A percentile compares a stretch with the other conserved stretches of the same genome.
These are phyloP conservation scores for Fusarium xyrophilum DNA, from an alignment of 2,329 filamentous ascomycete genomes.

Conservation along the genomic window DNA sequence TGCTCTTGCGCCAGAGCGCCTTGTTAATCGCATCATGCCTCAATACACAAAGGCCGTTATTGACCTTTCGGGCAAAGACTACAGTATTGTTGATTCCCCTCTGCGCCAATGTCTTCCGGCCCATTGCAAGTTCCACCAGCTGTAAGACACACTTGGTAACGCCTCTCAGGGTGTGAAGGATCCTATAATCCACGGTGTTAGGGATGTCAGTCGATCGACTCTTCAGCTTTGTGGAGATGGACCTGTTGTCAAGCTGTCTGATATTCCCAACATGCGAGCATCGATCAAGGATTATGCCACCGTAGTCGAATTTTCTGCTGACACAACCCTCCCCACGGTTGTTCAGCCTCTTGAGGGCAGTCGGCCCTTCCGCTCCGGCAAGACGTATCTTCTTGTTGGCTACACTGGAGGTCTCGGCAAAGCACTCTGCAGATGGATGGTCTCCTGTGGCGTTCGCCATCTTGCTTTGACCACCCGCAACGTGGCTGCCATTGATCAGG, in stretches of 20 bases:
- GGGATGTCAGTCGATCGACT: not conserved
- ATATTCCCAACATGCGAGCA: not conserved
- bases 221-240: not conserved
- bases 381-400: not conserved
- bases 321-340: not conserved
- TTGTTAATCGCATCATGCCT: not conserved
- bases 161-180: not conserved
- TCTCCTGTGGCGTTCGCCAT: not conserved
- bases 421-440: slow-evolving; percentile 2
- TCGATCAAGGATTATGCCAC: not conserved
- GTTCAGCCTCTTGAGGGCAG: not conserved
- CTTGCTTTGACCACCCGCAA: slow-evolving; percentile 3
- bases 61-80: not conserved
- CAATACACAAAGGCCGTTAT: not conserved
- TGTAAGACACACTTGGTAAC: not conserved
- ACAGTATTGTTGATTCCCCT: not conserved
- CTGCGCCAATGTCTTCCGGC: not conserved
- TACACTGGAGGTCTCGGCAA: slow-evolving; percentile 2
- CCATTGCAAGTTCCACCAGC: not conserved
- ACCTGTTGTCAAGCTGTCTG: not conserved
- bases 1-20: not conserved
- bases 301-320: not conserved
- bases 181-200: not conserved
- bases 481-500: not conserved
- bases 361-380: not conserved